Evolutionary conservation across 2,329 filamentous ascomycete genomes (phyloP), one percentile per base, ranked within the genome.

Genomic region (Colletotrichum sp.): DNA sequence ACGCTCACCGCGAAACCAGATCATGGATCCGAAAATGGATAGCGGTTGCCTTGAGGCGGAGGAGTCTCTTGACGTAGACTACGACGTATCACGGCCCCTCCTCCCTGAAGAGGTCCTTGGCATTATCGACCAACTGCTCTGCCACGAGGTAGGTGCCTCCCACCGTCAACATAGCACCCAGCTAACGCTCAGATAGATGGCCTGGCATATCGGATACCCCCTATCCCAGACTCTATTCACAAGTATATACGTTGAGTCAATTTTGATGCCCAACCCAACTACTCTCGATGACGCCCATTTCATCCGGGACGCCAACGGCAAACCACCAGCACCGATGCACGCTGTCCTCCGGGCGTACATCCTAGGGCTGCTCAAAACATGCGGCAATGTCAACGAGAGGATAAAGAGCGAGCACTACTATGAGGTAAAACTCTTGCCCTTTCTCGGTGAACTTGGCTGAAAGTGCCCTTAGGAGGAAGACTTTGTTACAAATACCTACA

Each of bases 11-110:
- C 13, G 15, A 12, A 24, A 55, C 30, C 81, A 99, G 97, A 98
- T 99, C 80, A 98, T 98, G 95, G 97, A 99, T 82, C 93, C 95
- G 1, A 99, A 99, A 86, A 99, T 99, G 97, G 97, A 99, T 85
- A 98, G 95, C 82, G 97, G 97, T 32, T 96, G 94, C 79, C 88
- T 98, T 8, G 90, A 92, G 24, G 92, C 94, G 9, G 94, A 93
- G 34, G 95, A 98, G 81, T 92, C 93, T n/a, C 90, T 96, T 39
- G 95, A 98, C 76, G 94, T 96, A 78, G 90, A 94, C 67, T 98
- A 96, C 84, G 93, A 98, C 81, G 91, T 96, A 55, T 87, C 91
- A 59, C 88, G 89, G 63, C 87, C 90, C 8, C 86, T 98, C 55
- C 88, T 93, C 16, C 94, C 95, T 1, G 92, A 94, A 79, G 94